phyloP scores from a whole-genome alignment of 495 filamentous ascomycete species.

The Hyaloscypha bicolor region DNA sequence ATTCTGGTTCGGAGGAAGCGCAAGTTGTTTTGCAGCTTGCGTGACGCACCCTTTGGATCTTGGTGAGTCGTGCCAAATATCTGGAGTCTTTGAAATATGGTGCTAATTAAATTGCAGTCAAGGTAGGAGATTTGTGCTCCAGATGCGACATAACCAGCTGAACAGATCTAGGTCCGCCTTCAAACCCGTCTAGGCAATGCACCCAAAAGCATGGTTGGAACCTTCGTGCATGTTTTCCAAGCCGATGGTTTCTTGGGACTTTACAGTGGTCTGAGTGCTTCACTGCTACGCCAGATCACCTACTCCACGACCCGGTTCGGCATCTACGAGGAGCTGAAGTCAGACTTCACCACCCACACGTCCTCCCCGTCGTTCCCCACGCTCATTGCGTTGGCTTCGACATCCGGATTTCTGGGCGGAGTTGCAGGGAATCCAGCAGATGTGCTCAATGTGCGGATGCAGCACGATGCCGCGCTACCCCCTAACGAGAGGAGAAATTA shows the following conservation, averaged over 20 bases:
- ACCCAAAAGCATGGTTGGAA: slow-evolving; percentile 76
- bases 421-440: slow-evolving; percentile 92
- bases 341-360: slow-evolving; percentile 51
- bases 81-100: neutral
- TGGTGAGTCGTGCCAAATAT: slow-evolving; percentile 42
- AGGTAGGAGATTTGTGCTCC: slow-evolving; percentile 42
- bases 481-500: slow-evolving; percentile 78
- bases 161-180: slow-evolving; percentile 68
- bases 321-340: slow-evolving; percentile 91
- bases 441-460: slow-evolving; percentile 97
- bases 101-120: slow-evolving; percentile 44
- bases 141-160: slow-evolving; percentile 20
- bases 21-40: slow-evolving; percentile 84
- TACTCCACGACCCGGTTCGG: slow-evolving; percentile 94
- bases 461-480: slow-evolving; percentile 86
- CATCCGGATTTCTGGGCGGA: slow-evolving; percentile 87
- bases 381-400: slow-evolving; percentile 77
- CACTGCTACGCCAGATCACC: slow-evolving; percentile 86
- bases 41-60: slow-evolving; percentile 91
- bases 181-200: slow-evolving; percentile 74
- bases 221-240: slow-evolving; percentile 74
- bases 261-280: slow-evolving; percentile 88
- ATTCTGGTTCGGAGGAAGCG: slow-evolving; percentile 95
- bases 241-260: slow-evolving; percentile 68
- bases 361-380: slow-evolving; percentile 63